Evolutionary conservation across 257 asterid genomes (phyloP).

Genomic region (Jacaranda copaia): DNA sequence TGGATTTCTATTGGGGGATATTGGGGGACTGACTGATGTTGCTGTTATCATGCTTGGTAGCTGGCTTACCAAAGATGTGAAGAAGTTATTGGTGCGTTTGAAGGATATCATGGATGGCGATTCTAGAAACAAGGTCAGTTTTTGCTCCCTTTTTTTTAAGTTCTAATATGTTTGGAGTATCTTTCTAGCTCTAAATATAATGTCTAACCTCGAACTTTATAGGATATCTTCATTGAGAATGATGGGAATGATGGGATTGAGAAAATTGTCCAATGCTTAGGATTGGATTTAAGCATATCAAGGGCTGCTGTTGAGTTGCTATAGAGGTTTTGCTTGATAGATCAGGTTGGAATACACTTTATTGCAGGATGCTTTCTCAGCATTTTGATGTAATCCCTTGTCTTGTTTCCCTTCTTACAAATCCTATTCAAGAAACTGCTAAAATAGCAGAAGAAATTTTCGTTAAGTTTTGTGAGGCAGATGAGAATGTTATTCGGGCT

Average conservation of each 20-base stretch:
- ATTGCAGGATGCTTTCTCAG: slow-evolving; percentile 51
- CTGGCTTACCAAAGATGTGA: slow-evolving; percentile 34
- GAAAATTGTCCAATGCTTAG: slow-evolving; percentile 48
- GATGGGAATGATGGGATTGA: slow-evolving; percentile 55
- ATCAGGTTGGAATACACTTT: slow-evolving; percentile 56
- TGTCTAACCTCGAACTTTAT: slow-evolving; percentile 14
- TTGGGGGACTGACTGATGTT: slow-evolving; percentile 52
- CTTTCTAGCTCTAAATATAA: neutral
- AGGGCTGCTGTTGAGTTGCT: slow-evolving; percentile 55
- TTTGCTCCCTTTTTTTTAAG: neutral
- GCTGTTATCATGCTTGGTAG: slow-evolving; percentile 43
- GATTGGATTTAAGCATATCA: slow-evolving; percentile 36
- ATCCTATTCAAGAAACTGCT: slow-evolving; percentile 26
- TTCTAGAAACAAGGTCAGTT: slow-evolving; percentile 65
- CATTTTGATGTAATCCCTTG: slow-evolving; percentile 40
- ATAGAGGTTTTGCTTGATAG: slow-evolving; percentile 58
- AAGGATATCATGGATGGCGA: slow-evolving; percentile 57
- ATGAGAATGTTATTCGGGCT: slow-evolving; percentile 53
- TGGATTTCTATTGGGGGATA: slow-evolving; percentile 75
- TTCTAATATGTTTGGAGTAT: neutral
- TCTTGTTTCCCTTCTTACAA: slow-evolving; percentile 49
- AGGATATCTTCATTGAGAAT: slow-evolving; percentile 59
- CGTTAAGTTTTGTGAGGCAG: slow-evolving; percentile 57
- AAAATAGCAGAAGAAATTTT: slow-evolving; percentile 52
- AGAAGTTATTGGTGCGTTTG: slow-evolving; percentile 45